Conservation (phyloP, 352 stramenopile genomes). For the Salisapilia sapeloensis region DNA sequence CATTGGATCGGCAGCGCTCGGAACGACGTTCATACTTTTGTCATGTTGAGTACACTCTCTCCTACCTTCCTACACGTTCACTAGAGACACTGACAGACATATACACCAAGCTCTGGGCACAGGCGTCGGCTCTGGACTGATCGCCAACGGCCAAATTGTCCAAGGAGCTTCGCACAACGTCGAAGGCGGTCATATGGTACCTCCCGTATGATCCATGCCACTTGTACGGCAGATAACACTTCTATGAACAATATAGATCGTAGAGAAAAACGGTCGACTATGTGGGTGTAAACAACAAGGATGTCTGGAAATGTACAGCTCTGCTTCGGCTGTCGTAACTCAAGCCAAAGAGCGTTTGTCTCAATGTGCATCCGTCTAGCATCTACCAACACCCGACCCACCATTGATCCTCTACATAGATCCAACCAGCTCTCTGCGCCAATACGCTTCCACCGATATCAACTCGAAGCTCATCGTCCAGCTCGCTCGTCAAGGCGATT, state of each 20-base stretch:
- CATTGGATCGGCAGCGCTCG: slow-evolving; percentile 63
- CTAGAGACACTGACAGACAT: slow-evolving; percentile 1
- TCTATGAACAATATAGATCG: slow-evolving; percentile 22
- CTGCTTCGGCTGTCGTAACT: slow-evolving; percentile 35
- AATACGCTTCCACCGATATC: no score
- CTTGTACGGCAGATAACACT: no score
- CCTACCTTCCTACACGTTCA: background rate
- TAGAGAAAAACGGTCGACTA: slow-evolving; percentile 56
- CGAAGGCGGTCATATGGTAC: slow-evolving; percentile 67
- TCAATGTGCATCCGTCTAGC: slow-evolving; percentile 27
- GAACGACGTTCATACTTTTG: slow-evolving; percentile 35
- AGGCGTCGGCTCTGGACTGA: slow-evolving; percentile 47
- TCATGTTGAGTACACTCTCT: slow-evolving; percentile 61
- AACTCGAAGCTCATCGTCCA: slow-evolving; percentile 59
- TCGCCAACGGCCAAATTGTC: slow-evolving; percentile 49
- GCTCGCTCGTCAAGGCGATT: slow-evolving; percentile 38
- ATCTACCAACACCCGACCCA: no score
- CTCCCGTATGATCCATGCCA: background rate
- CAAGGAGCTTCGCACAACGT: slow-evolving; percentile 43
- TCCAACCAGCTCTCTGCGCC: no score
- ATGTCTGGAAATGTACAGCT: slow-evolving; percentile 69
- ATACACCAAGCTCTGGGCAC: slow-evolving; percentile 49
- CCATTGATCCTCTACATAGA: no score
- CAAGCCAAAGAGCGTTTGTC: slow-evolving; percentile 45
- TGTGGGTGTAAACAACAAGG: slow-evolving; percentile 60